Base-by-base conservation (phyloP, 257 asterid genomes). In the Forsythia suspensa region DNA sequence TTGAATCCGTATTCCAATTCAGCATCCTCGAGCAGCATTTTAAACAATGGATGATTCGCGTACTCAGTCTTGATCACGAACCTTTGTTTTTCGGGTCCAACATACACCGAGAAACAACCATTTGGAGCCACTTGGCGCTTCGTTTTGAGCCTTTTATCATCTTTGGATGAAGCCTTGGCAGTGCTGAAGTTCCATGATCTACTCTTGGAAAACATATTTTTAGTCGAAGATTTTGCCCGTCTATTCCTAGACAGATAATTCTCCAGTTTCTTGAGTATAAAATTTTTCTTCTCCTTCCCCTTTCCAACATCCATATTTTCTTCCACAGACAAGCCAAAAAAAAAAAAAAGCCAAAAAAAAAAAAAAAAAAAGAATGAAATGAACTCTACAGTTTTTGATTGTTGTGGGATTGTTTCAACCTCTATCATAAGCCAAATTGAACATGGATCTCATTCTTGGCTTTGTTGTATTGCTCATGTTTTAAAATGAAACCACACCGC, bases 1-100 rank as follows among this genome's bases (percentile, higher is more conserved):
- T 6, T 24, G 81, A 83, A 91, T 6, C 96, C 97, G 20, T 91
- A 91, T 7, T 88, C 93, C 86, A 74, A 36, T 78, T 90, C 93
- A 15, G 94, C 94, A 63, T 91, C 96, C 80, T 91, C 92, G 4
- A 91, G 91, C 76, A 91, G 67, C 88, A 84, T 83, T 88, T 43
- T 88, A 87, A 91, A 91, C 65, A 87, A 20, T 1, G 94, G 91
- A 82, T 91, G 94, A 37, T 90, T 90, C 0, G 86, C 88, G 18
- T 15, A 81, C 61, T 85, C 85, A 1, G 87, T 78, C 83, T 80
- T 89, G 40, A 91, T 82, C 73, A 81, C 88, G 39, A 89, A 91
- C 72, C 88, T 80, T 3, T 76, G 86, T 79, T 72, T 84, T 65
- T 85, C 89, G 0, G 89, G 79, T n/a, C 97, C 94, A 4, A 91